Conservation (phyloP, 2,329 filamentous ascomycete species). For the Botrytis elliptica region DNA sequence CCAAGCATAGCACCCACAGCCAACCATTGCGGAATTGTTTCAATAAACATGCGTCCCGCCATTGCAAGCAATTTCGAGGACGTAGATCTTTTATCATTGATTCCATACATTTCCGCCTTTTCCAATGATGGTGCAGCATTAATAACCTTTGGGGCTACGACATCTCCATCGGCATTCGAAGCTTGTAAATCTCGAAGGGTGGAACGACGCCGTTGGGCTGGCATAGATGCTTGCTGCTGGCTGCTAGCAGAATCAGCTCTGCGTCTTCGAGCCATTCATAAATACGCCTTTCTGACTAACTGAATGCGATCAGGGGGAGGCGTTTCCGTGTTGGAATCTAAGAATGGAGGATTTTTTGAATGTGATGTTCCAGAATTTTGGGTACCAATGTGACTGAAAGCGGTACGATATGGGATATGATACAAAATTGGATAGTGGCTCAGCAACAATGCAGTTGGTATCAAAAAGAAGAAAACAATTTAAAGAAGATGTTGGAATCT, state of each 20-base stretch:
- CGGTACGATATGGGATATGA: background rate
- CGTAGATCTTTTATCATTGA: conserved; percentile 51
- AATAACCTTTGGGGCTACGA: conserved; percentile 50
- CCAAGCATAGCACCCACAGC: conserved; percentile 67
- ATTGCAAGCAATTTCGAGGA: conserved; percentile 52
- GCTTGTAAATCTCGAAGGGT: conserved; percentile 46
- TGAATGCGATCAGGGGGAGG: background rate
- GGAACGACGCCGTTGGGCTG: conserved; percentile 47
- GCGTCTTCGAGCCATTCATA: conserved; percentile 22
- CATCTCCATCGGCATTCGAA: conserved; percentile 42
- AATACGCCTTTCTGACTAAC: conserved; percentile 4
- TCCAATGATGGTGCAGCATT: conserved; percentile 54
- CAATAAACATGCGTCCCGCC: conserved; percentile 53
- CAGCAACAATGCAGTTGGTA: background rate
- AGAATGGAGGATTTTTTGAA: conserved; percentile 1
- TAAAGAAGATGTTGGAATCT: background rate
- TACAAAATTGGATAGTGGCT: background rate
- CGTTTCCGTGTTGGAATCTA: background rate
- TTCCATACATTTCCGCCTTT: conserved; percentile 55
- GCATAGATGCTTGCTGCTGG: conserved; percentile 13
- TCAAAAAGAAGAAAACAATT: background rate
- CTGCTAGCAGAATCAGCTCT: conserved; percentile 20
- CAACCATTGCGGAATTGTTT: conserved; percentile 62
- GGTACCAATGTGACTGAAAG: background rate
- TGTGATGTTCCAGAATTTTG: background rate